Conservation (phyloP, 371 early-diverging fungal species). For the Mortierella sp. region DNA sequence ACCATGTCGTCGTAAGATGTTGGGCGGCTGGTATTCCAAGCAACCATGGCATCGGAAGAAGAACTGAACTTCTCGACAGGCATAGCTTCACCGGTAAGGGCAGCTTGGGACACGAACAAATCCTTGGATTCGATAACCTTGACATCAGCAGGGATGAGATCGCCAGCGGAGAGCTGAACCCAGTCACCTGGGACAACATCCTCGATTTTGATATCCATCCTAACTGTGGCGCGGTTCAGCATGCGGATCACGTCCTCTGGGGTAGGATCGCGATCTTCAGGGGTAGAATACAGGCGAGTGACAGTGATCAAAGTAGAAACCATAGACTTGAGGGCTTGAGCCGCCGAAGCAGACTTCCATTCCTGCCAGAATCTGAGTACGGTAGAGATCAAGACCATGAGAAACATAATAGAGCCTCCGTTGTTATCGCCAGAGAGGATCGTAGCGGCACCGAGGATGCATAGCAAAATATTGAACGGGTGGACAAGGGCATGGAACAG, state of each 20-base stretch:
- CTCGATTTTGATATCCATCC: constrained; percentile 45
- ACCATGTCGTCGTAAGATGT: constrained; percentile 26
- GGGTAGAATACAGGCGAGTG: constrained; percentile 49
- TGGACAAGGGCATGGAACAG: constrained; percentile 54
- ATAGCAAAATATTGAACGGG: constrained; percentile 60
- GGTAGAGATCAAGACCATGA: constrained; percentile 57
- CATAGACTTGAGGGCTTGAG: constrained; percentile 53
- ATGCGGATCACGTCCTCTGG: constrained; percentile 43
- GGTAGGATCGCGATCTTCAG: constrained; percentile 44
- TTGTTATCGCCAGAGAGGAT: constrained; percentile 27
- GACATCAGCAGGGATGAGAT: constrained; percentile 57
- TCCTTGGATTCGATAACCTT: constrained; percentile 56
- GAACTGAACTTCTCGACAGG: constrained; percentile 58
- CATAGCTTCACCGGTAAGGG: constrained; percentile 59
- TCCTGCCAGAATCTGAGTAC: constrained; percentile 59
- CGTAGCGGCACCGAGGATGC: constrained; percentile 45
- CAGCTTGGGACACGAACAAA: constrained; percentile 58
- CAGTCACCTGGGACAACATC: constrained; percentile 61
- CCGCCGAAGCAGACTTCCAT: constrained; percentile 53
- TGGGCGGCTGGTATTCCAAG: constrained; percentile 3
- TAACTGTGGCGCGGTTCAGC: constrained; percentile 25
- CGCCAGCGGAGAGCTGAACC: constrained; percentile 56
- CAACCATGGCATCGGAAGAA: constrained; percentile 29
- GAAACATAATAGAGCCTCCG: constrained; percentile 44
- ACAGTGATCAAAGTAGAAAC: constrained; percentile 54